Conservation (phyloP, 1,139 yeast genomes). For the Pichia sp. region DNA sequence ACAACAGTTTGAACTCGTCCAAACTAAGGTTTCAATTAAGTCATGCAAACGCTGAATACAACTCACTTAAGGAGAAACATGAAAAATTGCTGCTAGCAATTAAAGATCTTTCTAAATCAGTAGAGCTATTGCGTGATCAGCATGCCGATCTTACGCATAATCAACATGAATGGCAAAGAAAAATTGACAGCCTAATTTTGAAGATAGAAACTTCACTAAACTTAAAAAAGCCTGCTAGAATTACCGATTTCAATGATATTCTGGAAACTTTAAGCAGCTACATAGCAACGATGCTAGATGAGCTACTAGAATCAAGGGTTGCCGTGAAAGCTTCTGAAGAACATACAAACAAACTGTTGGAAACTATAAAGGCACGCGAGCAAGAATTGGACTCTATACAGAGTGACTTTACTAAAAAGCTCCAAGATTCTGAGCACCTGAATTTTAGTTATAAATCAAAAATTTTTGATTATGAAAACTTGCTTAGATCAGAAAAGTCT, state of each 20-base stretch:
- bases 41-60: background rate
- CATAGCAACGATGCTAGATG: conserved; percentile 37
- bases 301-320: background rate
- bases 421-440: conserved; percentile 4
- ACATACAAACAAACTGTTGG: conserved; percentile 36
- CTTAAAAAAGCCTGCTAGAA: conserved; percentile 1
- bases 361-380: background rate
- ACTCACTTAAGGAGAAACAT: conserved; percentile 14
- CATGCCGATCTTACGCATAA: conserved; percentile 23
- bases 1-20: conserved; percentile 8
- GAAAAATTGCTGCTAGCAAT: conserved; percentile 24
- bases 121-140: conserved; percentile 27
- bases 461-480: conserved; percentile 13
- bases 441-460: conserved; percentile 27
- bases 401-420: conserved; percentile 5
- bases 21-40: conserved; percentile 7
- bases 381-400: conserved; percentile 48
- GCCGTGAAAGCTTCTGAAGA: background rate
- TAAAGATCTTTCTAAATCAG: conserved; percentile 18
- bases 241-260: conserved; percentile 6
- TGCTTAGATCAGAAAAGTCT: background rate
- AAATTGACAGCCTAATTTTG: conserved; percentile 5
- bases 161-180: conserved; percentile 28
- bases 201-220: background rate
- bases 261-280: conserved; percentile 29